Evolutionary conservation across 2,329 filamentous ascomycete species (phyloP).

Genomic region (Venturia effusa): DNA sequence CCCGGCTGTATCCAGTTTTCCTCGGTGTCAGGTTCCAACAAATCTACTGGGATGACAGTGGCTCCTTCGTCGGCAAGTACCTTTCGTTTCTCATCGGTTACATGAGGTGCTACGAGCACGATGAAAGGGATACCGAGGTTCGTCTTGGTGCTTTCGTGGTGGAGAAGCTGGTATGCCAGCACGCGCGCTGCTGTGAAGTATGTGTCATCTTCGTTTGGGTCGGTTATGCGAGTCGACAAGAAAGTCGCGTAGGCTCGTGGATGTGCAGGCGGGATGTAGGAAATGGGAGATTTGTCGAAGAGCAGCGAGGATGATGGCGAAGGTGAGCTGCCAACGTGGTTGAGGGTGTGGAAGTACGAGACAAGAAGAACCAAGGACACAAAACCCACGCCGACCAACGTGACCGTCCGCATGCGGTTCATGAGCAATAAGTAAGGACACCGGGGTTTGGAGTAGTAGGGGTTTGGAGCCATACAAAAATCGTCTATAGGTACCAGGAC

Average conservation of each 20-base stretch:
- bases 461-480: too few species aligned
- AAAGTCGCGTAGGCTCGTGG: background rate
- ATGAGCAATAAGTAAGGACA: background rate
- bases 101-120: slow-evolving; percentile 11
- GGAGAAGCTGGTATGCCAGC: slow-evolving; percentile 12
- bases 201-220: slow-evolving; percentile 2
- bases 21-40: background rate
- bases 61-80: slow-evolving; percentile 9
- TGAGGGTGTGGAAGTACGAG: background rate
- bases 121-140: slow-evolving; percentile 10
- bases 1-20: slow-evolving; percentile 4
- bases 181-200: slow-evolving; percentile 12
- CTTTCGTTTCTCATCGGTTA: slow-evolving; percentile 1
- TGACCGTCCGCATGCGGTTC: background rate
- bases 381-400: background rate
- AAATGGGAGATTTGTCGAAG: background rate
- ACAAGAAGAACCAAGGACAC: background rate
- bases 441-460: too few species aligned
- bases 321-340: background rate
- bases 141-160: slow-evolving; percentile 5
- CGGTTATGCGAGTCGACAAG: background rate
- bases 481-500: too few species aligned
- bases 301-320: background rate
- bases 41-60: slow-evolving; percentile 4
- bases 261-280: background rate